phyloP scores from a whole-genome alignment of 345 rosid genomes.

The Rubroshorea leprosula region DNA sequence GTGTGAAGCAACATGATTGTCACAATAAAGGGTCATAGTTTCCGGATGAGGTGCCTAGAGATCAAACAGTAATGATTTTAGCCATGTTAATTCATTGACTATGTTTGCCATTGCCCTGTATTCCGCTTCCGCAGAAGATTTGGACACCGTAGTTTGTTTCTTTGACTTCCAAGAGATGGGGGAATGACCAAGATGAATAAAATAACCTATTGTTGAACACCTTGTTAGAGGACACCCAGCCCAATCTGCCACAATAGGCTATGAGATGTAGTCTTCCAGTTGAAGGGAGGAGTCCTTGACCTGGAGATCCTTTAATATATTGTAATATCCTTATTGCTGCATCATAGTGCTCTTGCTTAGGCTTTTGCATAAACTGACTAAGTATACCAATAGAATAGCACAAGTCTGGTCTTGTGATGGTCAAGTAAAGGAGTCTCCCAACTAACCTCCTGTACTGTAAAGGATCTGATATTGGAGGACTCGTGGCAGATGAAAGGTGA shows the following conservation, averaged over 20 bases:
- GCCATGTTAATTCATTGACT: not conserved
- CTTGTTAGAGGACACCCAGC: not conserved
- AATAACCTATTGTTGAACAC: not conserved
- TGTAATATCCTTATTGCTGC: not conserved
- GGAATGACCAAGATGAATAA: not conserved
- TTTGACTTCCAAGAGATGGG: constrained; percentile 8
- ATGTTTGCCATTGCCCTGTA: constrained; percentile 2
- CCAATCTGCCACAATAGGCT: constrained; percentile 2
- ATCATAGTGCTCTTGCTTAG: not conserved
- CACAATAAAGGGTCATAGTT: not conserved
- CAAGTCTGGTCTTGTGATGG: not conserved
- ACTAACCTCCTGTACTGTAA: not conserved
- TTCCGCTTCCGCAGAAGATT: constrained; percentile 2
- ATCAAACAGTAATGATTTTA: not conserved
- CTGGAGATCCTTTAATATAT: not conserved
- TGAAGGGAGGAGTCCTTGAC: not conserved
- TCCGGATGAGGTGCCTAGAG: not conserved
- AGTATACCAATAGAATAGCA: not conserved
- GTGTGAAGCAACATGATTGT: constrained; percentile 7
- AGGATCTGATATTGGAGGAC: not conserved
- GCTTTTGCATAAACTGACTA: constrained; percentile 5
- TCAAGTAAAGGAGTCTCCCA: not conserved
- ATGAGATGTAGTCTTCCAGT: not conserved
- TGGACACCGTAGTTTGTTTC: not conserved
- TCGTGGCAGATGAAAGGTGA: not conserved